Base-by-base conservation (phyloP, 495 filamentous ascomycete species). In the Eremomyces bilateralis region DNA sequence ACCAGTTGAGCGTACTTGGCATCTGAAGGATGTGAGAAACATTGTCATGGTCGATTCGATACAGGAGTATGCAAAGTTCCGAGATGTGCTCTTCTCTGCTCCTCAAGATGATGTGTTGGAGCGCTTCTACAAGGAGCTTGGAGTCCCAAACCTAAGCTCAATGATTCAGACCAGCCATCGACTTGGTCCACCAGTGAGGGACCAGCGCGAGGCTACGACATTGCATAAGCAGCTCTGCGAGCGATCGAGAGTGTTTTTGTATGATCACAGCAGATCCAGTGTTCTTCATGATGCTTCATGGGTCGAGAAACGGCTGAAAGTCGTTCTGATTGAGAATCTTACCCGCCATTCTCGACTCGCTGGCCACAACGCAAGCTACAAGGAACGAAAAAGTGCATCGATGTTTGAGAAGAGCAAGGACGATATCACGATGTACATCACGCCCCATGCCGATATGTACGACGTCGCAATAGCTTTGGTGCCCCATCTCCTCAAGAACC, bases 21-120 rank as follows among this genome's bases (percentile, higher is more conserved):
- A 95, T 18, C 68, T 73, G 2, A 51, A 62, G 6, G n/a, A n/a
- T n/a, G 71, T 83, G 5, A 63, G 53, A 20, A 61, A 79, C 10
- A 71, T 88, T 40, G 70, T 85, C 13, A 67, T 95, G 34, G 61
- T 82, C 4, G 84, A 99, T 52, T 83, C 93, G 46, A 77, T 79
- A 42, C 75, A 74, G 38, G 77, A 69, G 41, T 93, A 82, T 47
- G 70, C 72, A 20, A 52, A 83, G 0, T 99, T 99, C 59, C 80
- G 75, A 45, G 67, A 75, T 10, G 64, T 73, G 31, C 58, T 99
- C 20, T 62, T 84, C 4, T 78, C 71, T 33, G 80, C 85, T 1
- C 88, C 88, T 0, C 76, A 84, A 47, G 88, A 95, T 37, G 88
- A 95, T 40, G 42, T 52, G 0, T 56, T 99, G 1, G 88, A 99